phyloP scores from a whole-genome alignment of 106 monocot species.

The Vanilla planifolia region DNA sequence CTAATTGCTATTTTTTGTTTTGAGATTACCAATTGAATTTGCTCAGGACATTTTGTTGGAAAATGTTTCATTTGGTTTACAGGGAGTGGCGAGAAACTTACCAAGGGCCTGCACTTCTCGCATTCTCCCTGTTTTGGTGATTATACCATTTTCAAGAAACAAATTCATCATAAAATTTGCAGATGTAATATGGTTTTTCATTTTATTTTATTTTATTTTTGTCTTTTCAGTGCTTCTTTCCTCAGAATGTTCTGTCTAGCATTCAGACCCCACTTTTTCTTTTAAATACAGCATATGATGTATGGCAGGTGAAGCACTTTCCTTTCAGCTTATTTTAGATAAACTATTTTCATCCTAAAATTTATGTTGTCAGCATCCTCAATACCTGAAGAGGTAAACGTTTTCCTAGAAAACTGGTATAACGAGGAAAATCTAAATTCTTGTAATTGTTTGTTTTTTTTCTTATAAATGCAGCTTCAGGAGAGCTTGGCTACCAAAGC shows the following conservation, averaged over 20 bases:
- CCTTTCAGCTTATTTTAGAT: too few species aligned
- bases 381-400: too few species aligned
- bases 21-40: neutral
- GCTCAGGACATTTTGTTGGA: neutral
- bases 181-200: neutral
- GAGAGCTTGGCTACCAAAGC: conserved; percentile 45
- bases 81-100: conserved; percentile 64
- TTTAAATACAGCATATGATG: conserved; percentile 89
- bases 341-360: too few species aligned
- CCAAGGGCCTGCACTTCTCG: conserved; percentile 64
- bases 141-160: neutral
- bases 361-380: too few species aligned
- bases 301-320: conserved; percentile 74
- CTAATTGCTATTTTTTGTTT: neutral
- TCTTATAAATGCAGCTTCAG: conserved; percentile 34
- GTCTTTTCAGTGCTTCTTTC: conserved; percentile 92
- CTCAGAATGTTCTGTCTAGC: conserved; percentile 58
- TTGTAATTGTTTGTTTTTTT: neutral
- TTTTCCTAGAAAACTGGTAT: neutral
- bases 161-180: neutral
- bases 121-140: conserved; percentile 74
- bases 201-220: neutral
- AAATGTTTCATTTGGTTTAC: neutral
- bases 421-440: neutral
- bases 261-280: conserved; percentile 81